Evolutionary conservation across 202 grass and related monocot genomes (phyloP), one percentile per base, ranked within the genome.

Genomic region (Zizania palustris): DNA sequence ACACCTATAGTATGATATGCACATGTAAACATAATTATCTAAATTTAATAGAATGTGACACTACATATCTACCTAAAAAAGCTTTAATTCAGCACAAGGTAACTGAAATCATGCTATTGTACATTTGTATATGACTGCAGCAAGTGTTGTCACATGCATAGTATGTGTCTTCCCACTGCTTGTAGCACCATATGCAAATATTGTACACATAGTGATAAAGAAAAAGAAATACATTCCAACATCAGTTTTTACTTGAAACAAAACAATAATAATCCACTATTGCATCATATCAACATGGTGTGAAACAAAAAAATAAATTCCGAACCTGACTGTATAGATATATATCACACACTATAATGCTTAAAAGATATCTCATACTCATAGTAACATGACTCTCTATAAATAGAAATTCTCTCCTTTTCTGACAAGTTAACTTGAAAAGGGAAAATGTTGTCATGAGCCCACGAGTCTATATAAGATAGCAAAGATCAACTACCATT

Each of bases 81-180:
- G n/a, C n/a, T n/a, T n/a, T n/a, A n/a, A n/a, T n/a, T n/a, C n/a
- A n/a, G n/a, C n/a, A n/a, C n/a, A n/a, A n/a, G n/a, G n/a, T n/a
- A n/a, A n/a, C n/a, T n/a, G n/a, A n/a, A n/a, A n/a, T n/a, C n/a
- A n/a, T n/a, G n/a, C n/a, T n/a, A n/a, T n/a, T n/a, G n/a, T n/a
- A n/a, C n/a, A n/a, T n/a, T n/a, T n/a, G n/a, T n/a, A n/a, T n/a
- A n/a, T n/a, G n/a, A n/a, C n/a, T n/a, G n/a, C n/a, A n/a, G n/a
- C n/a, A 72, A 75, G 45, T 85, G 12, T 48, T 40, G 82, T 99
- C 75, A 99, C 96, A 91, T 99, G 96, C 96, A 99, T 99, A 7
- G 96, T 96, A 80, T 99, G 96, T 71, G 96, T 99, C 88, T 99
- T 99, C 69, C 96, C 96, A 78, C 96, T 99, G 78, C 96, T 99